Base-by-base conservation (phyloP, 148 eudicot species). In the Chenopodium album region DNA sequence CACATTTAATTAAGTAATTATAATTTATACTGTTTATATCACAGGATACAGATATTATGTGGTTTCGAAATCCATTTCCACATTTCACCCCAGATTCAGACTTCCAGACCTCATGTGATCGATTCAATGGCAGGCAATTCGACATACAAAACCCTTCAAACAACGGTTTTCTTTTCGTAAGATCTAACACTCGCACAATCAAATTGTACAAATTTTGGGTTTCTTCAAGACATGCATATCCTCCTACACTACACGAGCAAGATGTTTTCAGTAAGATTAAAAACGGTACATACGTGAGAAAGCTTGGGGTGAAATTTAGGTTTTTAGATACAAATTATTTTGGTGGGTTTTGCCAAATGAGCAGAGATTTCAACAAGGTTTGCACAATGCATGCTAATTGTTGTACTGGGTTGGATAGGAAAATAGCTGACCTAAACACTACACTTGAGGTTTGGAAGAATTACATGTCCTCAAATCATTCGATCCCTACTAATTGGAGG, bases 321-420 rank as follows among this genome's bases (percentile, higher is more conserved):
- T 90, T 89, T 71, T 71, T 93, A 77, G 88, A 89, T 44, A 90
- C 93, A 16, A 74, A 77, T 9, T 81, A 81, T 69, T 93, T 91
- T 73, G 90, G 92, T 4, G 93, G 97, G 34, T 91, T 90, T 84
- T 93, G 97, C 73, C 66, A 88, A 29, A 88, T 89, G 6, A 90
- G 91, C 76, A 79, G 32, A 76, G 90, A 93, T 81, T 78, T 91
- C 26, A 82, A 85, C 70, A 56, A 79, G 69, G 93, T 91, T 63
- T 83, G 94, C 74, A 91, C 93, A 28, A 90, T 93, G 92, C 94
- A 93, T 76, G 97, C 93, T 13, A 93, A 91, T 84, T 93, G 97
- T 73, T 91, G 97, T 26, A 16, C 80, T 28, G 94, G 94, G 4
- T 54, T 91, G 17, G 82, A 82, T 9, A 87, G 79, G 12, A 93